Evolutionary conservation across 768 basidiomycete genomes (phyloP), one percentile per base, ranked within the genome.

Genomic region (Royoungia palumana): DNA sequence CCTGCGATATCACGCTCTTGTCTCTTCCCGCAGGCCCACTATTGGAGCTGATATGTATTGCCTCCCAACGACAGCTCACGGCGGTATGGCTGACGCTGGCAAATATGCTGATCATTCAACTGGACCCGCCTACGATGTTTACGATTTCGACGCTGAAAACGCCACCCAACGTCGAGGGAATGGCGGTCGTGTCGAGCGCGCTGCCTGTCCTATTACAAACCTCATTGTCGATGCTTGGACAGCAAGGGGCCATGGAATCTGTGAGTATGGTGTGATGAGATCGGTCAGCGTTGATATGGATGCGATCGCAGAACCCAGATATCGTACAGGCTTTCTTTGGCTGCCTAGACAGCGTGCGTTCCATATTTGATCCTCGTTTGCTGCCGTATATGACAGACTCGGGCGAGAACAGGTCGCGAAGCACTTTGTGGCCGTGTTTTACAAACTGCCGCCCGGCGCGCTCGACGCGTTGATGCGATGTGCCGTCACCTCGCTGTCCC

Each of bases 311-410:
- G 91, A 91, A 95, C 61, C 93, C 94, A 0, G 94, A 95, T 63
- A 80, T 95, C 22, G 89, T 92, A 14, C 91, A 93, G 62, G 83
- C 83, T 21, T 94, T 94, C 66, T 95, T 94, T 68, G 76, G 76
- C 9, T 94, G 83, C 61, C 77, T 89, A 74, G 89, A 91, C 38
- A 77, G 80, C 38, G 89, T 89, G 52, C 40, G 78, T 72, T 16
- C 22, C n/a, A 24, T 28, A 20, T 19, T 24, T 39, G 47, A 36
- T 36, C 30, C 38, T 36, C 35, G 24, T 38, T 30, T 14, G 16
- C 41, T n/a, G n/a, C n/a, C n/a, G n/a, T n/a, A 17, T 28, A 25
- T 46, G 46, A n/a, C 52, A 19, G 22, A 22, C 24, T n/a, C 43
- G 17, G 4, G 6, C n/a, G 4, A 48, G 49, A 38, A 42, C 19